Evolutionary conservation across 768 basidiomycete genomes (phyloP), one percentile per base, ranked within the genome.

Genomic region (Rhizopogon roseolus): DNA sequence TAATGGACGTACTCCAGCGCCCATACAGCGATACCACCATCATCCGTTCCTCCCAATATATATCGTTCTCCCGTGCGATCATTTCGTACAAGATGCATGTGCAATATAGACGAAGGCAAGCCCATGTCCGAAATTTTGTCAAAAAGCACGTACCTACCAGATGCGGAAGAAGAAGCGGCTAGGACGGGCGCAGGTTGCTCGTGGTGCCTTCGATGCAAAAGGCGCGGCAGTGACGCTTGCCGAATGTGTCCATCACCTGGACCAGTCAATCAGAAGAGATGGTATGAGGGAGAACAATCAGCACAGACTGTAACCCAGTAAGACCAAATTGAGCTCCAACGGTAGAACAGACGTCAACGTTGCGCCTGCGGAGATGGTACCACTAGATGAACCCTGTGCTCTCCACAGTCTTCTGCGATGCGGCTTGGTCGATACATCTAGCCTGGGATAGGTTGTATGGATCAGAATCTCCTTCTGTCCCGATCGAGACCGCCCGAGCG

Each of bases 21-120:
- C 91, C 90, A 94, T 52, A 91, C 73, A 0, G 81, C 82, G 25
- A 94, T 76, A 0, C 85, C 84, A 3, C 93, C 93, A 60, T 91
- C 88, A 53, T 88, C 86, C 0, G 78, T 80, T 2, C 92, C 90
- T 13, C 88, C 91, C 13, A 91, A 70, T 14, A 95, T 71, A 32
- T 82, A 79, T 16, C 70, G 77, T 55, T 89, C 82, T 37, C 77
- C 78, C 1, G 84, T 86, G 37, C 82, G 66, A 16, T 74, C 71
- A 58, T 87, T 85, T 48, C 79, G 76, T 8, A 82, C 75, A 16
- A 78, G 58, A 60, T 85, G 80, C 32, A 93, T 66, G 9, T 66
- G 68, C n/a, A 41, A 49, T 44, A 71, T 71, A 66, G 32, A 76
- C 58, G 55, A 92, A 64, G 50, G 57, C 57, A 91, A 62, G 2